Conservation (phyloP, 441 rosid genomes). For the Isatis lusitanica region DNA sequence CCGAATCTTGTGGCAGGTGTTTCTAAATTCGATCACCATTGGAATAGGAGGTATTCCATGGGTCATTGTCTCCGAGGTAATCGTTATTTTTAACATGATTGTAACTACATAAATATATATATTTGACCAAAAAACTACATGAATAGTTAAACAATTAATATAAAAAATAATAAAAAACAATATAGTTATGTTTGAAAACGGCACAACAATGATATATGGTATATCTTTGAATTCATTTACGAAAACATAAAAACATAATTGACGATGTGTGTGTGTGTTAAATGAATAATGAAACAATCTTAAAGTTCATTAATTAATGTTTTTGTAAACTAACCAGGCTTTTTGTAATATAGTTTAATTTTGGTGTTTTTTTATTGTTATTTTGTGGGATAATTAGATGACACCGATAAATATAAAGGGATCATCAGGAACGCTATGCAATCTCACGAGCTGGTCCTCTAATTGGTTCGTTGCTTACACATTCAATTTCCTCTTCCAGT, state of each 20-base stretch:
- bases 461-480: constrained; percentile 48
- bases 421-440: constrained; percentile 46
- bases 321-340: neutral
- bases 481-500: constrained; percentile 47
- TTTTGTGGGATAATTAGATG: constrained; percentile 39
- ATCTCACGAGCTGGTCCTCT: constrained; percentile 34
- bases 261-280: neutral
- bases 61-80: constrained; percentile 70
- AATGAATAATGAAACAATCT: too few relatives aligned
- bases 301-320: too few relatives aligned
- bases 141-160: neutral
- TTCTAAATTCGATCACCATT: constrained; percentile 31
- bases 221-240: neutral
- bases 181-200: neutral
- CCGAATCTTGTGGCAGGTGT: constrained; percentile 17
- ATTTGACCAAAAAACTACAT: neutral
- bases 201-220: neutral
- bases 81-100: neutral
- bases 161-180: too few relatives aligned
- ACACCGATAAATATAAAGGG: constrained; percentile 55
- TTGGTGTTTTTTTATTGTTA: neutral
- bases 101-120: neutral
- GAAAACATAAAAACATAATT: neutral
- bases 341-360: neutral
- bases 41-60: constrained; percentile 62